Percentiles rank a stretch among this genome's conserved stretches.
Evolutionary conservation across 2,329 filamentous ascomycete genomes (phyloP).

Genomic region (Scleromitrula shiraiana): DNA sequence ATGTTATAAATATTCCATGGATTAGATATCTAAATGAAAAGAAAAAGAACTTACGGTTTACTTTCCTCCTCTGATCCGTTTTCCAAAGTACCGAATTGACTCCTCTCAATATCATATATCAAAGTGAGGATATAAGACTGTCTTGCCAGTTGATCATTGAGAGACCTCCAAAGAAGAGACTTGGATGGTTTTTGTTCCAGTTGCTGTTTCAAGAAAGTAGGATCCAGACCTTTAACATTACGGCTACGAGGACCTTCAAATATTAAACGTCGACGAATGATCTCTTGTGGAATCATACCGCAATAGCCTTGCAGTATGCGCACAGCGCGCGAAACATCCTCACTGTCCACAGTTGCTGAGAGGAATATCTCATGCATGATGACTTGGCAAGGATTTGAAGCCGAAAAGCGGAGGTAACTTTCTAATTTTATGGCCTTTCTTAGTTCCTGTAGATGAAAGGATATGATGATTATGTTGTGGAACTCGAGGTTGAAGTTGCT

Average conservation of each 20-base stretch:
- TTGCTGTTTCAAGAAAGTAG: conserved; percentile 16
- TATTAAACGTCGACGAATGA: conserved; percentile 44
- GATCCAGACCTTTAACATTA: conserved; percentile 21
- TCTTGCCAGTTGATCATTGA: conserved; percentile 45
- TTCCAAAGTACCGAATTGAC: conserved; percentile 38
- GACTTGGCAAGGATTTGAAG: conserved; percentile 1
- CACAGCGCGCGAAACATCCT: conserved; percentile 41
- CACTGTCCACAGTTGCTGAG: conserved; percentile 43
- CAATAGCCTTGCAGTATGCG: conserved; percentile 49
- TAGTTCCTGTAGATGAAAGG: too few species aligned
- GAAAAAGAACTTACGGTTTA: conserved; percentile 13
- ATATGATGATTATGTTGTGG: neutral
- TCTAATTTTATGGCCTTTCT: neutral
- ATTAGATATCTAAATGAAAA: too few species aligned
- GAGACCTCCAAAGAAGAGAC: conserved; percentile 39
- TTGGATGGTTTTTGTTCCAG: conserved; percentile 15
- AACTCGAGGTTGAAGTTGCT: too few species aligned
- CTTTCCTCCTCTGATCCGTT: conserved; percentile 16
- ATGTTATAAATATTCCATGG: too few species aligned
- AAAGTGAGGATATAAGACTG: conserved; percentile 50
- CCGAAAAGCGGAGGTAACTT: conserved; percentile 1
- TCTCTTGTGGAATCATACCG: conserved; percentile 45
- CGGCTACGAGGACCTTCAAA: conserved; percentile 39
- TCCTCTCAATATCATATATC: conserved; percentile 45
- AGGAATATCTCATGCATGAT: conserved; percentile 54